Evolutionary conservation across 108 stramenopile species (phyloP).

Genomic region (Discostella stelligeroides): DNA sequence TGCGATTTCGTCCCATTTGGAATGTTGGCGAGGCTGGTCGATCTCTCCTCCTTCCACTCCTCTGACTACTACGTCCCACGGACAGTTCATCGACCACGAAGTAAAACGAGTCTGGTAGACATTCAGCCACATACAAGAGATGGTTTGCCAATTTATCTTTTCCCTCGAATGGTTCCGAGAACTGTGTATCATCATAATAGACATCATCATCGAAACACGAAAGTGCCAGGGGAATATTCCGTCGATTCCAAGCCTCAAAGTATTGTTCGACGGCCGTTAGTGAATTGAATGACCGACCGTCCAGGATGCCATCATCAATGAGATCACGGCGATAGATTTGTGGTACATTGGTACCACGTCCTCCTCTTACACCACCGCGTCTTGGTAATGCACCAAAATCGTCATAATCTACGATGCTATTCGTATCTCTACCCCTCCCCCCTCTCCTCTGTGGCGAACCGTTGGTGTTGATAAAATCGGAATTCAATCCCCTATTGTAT

Average conservation of each 20-base stretch:
- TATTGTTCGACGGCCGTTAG: slow-evolving; percentile 50
- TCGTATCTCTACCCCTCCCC: neutral
- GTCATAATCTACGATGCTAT: too few relatives aligned
- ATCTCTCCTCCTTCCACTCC: slow-evolving; percentile 9
- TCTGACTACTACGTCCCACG: slow-evolving; percentile 16
- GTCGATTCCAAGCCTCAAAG: slow-evolving; percentile 69
- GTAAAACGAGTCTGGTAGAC: slow-evolving; percentile 52
- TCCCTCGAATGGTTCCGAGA: slow-evolving; percentile 50
- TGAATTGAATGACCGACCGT: neutral
- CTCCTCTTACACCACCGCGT: neutral
- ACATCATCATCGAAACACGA: slow-evolving; percentile 53
- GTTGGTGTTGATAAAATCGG: slow-evolving; percentile 16
- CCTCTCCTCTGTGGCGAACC: slow-evolving; percentile 4
- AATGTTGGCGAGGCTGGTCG: neutral
- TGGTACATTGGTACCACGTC: neutral
- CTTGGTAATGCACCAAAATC: neutral
- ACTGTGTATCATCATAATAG: slow-evolving; percentile 72
- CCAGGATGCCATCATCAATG: neutral
- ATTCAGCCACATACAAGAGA: slow-evolving; percentile 57
- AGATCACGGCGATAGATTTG: slow-evolving; percentile 10
- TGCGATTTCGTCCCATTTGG: slow-evolving; percentile 7
- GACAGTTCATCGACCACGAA: slow-evolving; percentile 61
- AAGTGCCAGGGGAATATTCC: slow-evolving; percentile 62
- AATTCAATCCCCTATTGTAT: slow-evolving; percentile 17
- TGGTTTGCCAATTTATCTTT: slow-evolving; percentile 55